Base-by-base conservation (phyloP, 805 yeast genomes). In the Myxozyma sirexii region DNA sequence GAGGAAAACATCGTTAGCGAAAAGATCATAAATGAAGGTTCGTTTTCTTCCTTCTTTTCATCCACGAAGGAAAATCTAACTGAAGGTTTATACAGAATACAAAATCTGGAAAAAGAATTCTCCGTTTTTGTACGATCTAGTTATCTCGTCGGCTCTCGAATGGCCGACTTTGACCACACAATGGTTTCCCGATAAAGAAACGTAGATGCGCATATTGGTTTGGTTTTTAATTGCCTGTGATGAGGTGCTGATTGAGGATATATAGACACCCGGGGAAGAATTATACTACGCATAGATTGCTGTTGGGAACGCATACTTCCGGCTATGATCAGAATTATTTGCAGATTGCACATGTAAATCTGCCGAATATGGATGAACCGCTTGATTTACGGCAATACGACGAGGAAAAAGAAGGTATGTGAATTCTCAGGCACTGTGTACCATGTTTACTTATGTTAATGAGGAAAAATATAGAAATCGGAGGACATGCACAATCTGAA, bases 111-210 rank as follows among this genome's bases (percentile, higher is more conserved):
- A 84, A 74, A 85, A 85, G 66, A 84, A 85, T 67, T 72, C 84
- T 0, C 84, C 82, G 5, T 75, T 78, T 35, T 70, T 84, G 26
- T 85, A 85, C 71, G 84, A 81, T 62, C 77, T 80, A 48, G 69
- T 85, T 27, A 76, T 78, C 38, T 81, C 86, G 1, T 73, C 80
- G 17, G 74, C 84, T 8, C 73, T 84, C n/a, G 75, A 82, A 21
- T 85, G 88, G 88, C 89, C 89, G 6, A 82, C 86, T 6, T 67
- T 82, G 45, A 77, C 86, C 1, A 80, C 82, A 8, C 84, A 83
- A 68, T 84, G 86, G 81, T 75, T 85, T 44, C 89, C 89, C 0
- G 89, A 85, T 63, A 70, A 79, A 21, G 78, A 74, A 54, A 42
- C 54, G 67, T 45, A 51, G 15, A 31, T n/a, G 45, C 49, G 35